Base-by-base conservation (phyloP, 768 basidiomycete genomes). In the Boletus coccyginus region DNA sequence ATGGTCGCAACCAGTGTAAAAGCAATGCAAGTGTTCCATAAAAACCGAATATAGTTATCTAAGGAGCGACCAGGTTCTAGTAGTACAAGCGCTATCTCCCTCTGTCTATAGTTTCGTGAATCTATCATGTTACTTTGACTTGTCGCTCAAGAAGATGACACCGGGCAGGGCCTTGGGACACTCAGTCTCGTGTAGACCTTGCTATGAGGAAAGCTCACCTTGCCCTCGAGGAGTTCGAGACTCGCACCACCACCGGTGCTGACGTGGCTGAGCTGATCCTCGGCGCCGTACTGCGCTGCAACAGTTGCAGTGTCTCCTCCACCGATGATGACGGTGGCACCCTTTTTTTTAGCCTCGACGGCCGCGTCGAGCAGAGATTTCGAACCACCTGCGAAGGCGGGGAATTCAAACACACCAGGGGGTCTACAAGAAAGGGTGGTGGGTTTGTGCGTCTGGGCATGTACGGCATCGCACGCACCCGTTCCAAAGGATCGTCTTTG, bases 401-500 rank as follows among this genome's bases (percentile, higher is more conserved):
- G 85, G 80, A 97, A 96, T 74, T 99, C 96, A 73, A 99, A 99
- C 39, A 99, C 96, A 64, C 96, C 96, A 36, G 95, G 89, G 41
- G 97, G 96, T 38, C 96, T 98, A 68, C 63, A 69, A 45, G 24
- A 53, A 32, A 29, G 47, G 14, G 10, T 40, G 8, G 19, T 60
- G 32, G 13, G 43, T 31, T 31, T 36, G 31, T 21, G 13, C 33
- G 16, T 42, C 5, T 27, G 21, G 14, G 12, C 17, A 43, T 10
- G 24, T 11, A 19, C 16, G 17, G n/a, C 21, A 29, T 54, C 45
- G 13, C 33, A 73, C 81, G 68, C 61, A 88, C 91, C 91, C 91
- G 63, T 94, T 94, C 96, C 96, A 99, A 51, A 99, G 85, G 68
- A 98, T 93, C 39, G 96, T 99, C 82, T 92, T 97, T 50, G 93